Evolutionary conservation across 768 basidiomycete genomes (phyloP).

Genomic region (Cyathus striatus): DNA sequence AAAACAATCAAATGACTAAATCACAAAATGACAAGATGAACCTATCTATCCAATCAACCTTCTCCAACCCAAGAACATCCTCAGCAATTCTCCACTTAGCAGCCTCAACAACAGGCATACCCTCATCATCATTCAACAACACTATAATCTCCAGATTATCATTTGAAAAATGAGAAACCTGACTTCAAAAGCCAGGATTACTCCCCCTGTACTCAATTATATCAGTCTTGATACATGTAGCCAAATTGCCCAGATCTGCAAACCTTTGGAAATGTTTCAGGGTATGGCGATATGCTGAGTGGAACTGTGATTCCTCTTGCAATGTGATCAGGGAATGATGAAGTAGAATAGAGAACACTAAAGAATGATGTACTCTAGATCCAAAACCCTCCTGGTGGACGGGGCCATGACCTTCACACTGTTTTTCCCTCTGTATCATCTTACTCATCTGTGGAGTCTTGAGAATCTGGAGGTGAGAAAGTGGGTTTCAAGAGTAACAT

Average conservation of each 20-base stretch:
- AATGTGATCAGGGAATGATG: too few species aligned
- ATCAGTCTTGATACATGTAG: conserved; percentile 33
- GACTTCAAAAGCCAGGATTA: conserved; percentile 28
- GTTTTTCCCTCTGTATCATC: too few species aligned
- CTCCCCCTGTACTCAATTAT: conserved; percentile 39
- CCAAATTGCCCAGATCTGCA: conserved; percentile 35
- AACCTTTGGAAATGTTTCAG: conserved; percentile 30
- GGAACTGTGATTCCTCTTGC: conserved; percentile 28
- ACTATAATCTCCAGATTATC: conserved; percentile 32
- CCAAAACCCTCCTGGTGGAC: too few species aligned
- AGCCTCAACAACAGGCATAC: conserved; percentile 24
- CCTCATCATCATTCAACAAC: conserved; percentile 35
- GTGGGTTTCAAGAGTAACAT: conserved; percentile 87
- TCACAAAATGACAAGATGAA: conserved; percentile 11
- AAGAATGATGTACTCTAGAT: too few species aligned
- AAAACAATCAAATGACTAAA: too few species aligned
- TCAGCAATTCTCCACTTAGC: conserved; percentile 35
- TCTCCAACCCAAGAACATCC: conserved; percentile 23
- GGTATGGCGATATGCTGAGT: conserved; percentile 26
- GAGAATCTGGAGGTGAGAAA: conserved; percentile 41
- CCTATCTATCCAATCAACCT: conserved; percentile 34
- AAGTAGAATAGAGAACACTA: too few species aligned
- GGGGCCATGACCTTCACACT: too few species aligned
- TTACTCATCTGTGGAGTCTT: too few species aligned
- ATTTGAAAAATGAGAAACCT: conserved; percentile 27